A percentile compares a stretch with the other conserved stretches of the same genome.
Evolutionary conservation across 768 basidiomycete genomes (phyloP).

Genomic region (Tulasnella sp.): DNA sequence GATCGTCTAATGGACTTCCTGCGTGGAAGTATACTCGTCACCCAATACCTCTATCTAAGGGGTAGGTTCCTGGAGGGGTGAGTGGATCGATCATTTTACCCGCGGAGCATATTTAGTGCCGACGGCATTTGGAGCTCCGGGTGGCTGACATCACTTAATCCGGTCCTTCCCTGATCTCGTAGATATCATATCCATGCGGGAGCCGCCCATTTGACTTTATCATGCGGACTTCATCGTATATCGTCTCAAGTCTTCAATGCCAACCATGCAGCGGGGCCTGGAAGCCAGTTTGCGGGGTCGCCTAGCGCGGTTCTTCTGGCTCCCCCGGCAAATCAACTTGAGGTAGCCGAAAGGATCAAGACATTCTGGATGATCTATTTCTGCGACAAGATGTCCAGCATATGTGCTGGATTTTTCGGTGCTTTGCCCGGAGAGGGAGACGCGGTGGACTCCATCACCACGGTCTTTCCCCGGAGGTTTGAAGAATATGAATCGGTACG

Average conservation of each 20-base stretch:
- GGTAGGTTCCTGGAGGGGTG: constrained; percentile 26
- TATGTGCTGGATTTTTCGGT: constrained; percentile 10
- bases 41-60: constrained; percentile 18
- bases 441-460: constrained; percentile 3
- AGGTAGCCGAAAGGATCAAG: constrained; percentile 24
- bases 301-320: neutral
- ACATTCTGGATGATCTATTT: constrained; percentile 28
- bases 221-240: constrained; percentile 53
- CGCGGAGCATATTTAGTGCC: neutral
- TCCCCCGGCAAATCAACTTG: constrained; percentile 4
- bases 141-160: neutral
- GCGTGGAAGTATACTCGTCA: constrained; percentile 15
- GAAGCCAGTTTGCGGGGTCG: neutral
- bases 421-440: constrained; percentile 10
- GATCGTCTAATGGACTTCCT: constrained; percentile 26
- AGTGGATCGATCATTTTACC: neutral
- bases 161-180: neutral
- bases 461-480: constrained; percentile 5
- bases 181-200: constrained; percentile 47
- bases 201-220: constrained; percentile 66
- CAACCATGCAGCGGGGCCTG: neutral
- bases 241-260: constrained; percentile 17
- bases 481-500: constrained; percentile 21
- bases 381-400: constrained; percentile 19
- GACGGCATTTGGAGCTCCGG: neutral